phyloP scores from a whole-genome alignment of 768 basidiomycete species.

The Galerina sulciceps region DNA sequence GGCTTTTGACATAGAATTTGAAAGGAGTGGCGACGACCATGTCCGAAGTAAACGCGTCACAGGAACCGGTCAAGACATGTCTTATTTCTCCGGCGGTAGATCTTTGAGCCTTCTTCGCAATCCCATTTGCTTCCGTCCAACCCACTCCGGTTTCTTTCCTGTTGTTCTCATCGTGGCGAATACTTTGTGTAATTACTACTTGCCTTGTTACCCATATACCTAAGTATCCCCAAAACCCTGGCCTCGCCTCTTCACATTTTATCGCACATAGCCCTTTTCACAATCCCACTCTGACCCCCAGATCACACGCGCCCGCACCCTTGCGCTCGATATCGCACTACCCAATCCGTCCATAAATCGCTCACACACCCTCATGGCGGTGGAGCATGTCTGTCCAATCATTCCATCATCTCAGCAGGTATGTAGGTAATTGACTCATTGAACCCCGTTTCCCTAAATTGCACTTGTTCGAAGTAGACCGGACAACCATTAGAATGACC shows the following conservation, averaged over 20 bases:
- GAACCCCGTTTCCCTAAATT: too few relatives aligned
- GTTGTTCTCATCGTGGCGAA: too few relatives aligned
- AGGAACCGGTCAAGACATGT: constrained; percentile 31
- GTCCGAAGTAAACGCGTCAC: constrained; percentile 33
- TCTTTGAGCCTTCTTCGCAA: constrained; percentile 22
- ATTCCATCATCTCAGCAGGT: neutral
- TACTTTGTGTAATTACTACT: too few relatives aligned
- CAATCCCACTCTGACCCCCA: constrained; percentile 2
- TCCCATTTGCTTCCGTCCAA: constrained; percentile 14
- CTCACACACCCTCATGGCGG: constrained; percentile 39
- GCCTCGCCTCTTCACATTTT: neutral
- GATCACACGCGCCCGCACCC: constrained; percentile 11
- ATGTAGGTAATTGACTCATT: neutral
- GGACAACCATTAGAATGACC: too few relatives aligned
- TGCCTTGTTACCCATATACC: too few relatives aligned
- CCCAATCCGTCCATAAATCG: constrained; percentile 1
- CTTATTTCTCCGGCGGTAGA: constrained; percentile 34
- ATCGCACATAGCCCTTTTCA: neutral
- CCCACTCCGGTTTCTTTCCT: neutral
- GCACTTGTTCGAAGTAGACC: too few relatives aligned
- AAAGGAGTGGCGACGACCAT: neutral
- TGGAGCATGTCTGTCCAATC: constrained; percentile 29
- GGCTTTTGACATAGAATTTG: too few relatives aligned
- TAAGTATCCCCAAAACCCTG: too few relatives aligned
- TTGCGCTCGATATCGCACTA: constrained; percentile 8